Evolutionary conservation across 2,329 filamentous ascomycete species (phyloP).

Genomic region (Westerdykella ornata): DNA sequence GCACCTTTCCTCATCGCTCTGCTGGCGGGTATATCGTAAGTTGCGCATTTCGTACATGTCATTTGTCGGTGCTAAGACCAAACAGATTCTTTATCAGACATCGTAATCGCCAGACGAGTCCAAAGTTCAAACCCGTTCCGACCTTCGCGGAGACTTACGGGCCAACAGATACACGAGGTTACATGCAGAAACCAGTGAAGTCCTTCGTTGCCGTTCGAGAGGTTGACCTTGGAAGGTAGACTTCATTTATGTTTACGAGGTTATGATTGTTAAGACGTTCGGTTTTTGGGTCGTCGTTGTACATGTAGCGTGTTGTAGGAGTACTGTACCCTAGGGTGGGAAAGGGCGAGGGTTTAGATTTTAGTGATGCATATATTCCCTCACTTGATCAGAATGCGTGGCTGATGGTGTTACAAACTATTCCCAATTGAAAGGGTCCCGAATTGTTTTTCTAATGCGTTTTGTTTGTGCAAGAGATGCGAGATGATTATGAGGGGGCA

Average conservation of each 20-base stretch:
- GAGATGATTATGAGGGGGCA: too few species aligned
- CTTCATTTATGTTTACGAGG: neutral
- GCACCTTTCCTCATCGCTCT: conserved; percentile 35
- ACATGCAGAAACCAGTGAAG: neutral
- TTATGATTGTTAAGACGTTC: neutral
- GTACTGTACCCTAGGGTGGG: too few species aligned
- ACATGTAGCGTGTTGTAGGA: too few species aligned
- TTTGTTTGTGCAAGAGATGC: too few species aligned
- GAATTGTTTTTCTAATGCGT: too few species aligned
- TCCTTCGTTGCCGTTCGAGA: neutral
- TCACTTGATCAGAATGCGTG: too few species aligned
- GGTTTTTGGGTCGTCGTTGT: too few species aligned
- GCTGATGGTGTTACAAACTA: too few species aligned
- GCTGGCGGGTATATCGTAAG: conserved; percentile 9
- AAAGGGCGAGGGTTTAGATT: too few species aligned
- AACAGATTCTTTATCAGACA: neutral
- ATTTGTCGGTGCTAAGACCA: neutral
- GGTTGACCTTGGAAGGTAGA: neutral
- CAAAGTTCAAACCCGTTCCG: neutral
- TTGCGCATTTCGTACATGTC: neutral
- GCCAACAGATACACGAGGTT: neutral
- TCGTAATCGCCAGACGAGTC: neutral
- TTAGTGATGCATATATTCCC: too few species aligned
- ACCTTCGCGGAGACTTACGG: neutral
- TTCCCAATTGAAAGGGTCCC: too few species aligned